Conservation (phyloP, 176 grass and related monocot genomes). For the Oryza nivara region DNA sequence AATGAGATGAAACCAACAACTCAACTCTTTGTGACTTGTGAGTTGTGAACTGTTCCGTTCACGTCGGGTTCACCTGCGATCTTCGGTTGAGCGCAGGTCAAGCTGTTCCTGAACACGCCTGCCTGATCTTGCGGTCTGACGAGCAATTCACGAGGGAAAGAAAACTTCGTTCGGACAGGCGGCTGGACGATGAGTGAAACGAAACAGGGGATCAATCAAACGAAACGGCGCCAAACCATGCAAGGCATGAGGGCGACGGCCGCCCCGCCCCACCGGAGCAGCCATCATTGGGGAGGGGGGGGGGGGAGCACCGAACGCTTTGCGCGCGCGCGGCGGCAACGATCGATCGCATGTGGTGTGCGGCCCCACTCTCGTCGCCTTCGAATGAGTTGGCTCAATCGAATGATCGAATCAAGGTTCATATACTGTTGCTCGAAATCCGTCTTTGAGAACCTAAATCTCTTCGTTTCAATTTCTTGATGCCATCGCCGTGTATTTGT, state of each 20-base stretch:
- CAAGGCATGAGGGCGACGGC: neutral
- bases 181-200: neutral
- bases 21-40: neutral
- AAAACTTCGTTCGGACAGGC: neutral
- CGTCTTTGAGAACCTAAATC: neutral
- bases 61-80: neutral
- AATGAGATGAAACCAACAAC: neutral
- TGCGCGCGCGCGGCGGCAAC: neutral
- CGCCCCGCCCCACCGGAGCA: neutral
- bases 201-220: neutral
- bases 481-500: neutral
- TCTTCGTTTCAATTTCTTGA: no score
- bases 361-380: neutral
- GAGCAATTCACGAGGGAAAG: neutral
- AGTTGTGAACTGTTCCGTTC: neutral
- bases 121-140: neutral
- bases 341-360: conserved; percentile 27
- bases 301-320: conserved; percentile 3
- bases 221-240: neutral
- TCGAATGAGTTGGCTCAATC: neutral
- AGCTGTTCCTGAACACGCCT: neutral
- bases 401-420: neutral
- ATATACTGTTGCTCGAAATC: neutral
- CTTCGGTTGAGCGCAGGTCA: neutral
- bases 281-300: neutral